Conservation (phyloP, 768 basidiomycete genomes). For the Polyporus arcularius region DNA sequence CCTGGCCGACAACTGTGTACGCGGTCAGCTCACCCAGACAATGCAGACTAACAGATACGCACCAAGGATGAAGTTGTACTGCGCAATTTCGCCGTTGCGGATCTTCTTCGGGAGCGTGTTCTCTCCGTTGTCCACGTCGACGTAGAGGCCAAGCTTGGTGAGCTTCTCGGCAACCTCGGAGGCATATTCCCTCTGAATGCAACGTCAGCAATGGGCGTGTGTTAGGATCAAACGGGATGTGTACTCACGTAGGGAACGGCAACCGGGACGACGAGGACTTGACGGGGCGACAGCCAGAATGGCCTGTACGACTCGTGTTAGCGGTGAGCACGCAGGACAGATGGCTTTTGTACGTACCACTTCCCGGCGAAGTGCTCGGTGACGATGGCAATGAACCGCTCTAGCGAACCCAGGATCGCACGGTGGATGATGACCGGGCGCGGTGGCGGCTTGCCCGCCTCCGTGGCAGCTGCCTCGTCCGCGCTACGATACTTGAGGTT, state of each 20-base stretch:
- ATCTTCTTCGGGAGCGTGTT: conserved; percentile 97
- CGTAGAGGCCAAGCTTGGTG: conserved; percentile 70
- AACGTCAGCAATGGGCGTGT: neutral
- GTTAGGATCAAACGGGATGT: neutral
- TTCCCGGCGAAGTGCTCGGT: conserved; percentile 98
- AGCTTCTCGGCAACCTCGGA: conserved; percentile 74
- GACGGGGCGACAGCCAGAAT: conserved; percentile 98
- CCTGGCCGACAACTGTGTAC: conserved; percentile 84
- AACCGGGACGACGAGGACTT: conserved; percentile 93
- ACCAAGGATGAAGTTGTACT: conserved; percentile 99
- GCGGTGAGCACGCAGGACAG: neutral
- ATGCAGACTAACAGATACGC: neutral
- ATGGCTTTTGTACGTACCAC: conserved; percentile 59
- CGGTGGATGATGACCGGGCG: conserved; percentile 98
- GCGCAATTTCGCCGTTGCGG: conserved; percentile 93
- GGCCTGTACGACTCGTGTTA: conserved; percentile 56
- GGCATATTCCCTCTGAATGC: conserved; percentile 83
- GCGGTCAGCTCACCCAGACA: neutral
- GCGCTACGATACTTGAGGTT: conserved; percentile 88
- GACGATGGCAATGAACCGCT: conserved; percentile 95
- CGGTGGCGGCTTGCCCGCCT: conserved; percentile 48
- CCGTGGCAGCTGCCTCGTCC: conserved; percentile 62
- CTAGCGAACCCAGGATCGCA: conserved; percentile 90
- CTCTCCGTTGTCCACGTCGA: conserved; percentile 89
- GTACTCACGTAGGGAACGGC: conserved; percentile 80